These are phyloP conservation scores for Lachnellula subtilissima DNA, from an alignment of 2,329 filamentous ascomycete species.

Conservation along the genomic window DNA sequence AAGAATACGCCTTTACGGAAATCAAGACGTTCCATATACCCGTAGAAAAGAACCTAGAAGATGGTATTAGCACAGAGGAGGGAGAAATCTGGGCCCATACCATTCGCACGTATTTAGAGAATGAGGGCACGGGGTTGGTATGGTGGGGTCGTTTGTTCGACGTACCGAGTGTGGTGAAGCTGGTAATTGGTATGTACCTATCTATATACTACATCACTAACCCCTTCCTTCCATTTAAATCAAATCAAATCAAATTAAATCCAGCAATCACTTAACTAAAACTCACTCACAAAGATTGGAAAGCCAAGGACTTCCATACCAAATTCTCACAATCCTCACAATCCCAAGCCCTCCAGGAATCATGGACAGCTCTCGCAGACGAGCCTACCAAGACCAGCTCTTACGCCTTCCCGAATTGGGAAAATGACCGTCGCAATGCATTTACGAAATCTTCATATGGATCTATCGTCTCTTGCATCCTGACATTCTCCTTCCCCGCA, in stretches of 20 bases:
- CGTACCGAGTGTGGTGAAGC: neutral
- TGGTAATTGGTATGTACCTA: neutral
- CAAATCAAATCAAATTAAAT: no score
- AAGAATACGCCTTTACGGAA: neutral
- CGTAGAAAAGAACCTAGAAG: neutral
- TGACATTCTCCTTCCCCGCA: neutral
- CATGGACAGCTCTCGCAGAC: neutral
- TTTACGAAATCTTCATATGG: neutral
- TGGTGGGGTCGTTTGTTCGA: neutral
- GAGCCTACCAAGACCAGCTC: neutral
- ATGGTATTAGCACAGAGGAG: neutral
- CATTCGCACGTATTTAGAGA: neutral
- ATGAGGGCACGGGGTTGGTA: neutral
- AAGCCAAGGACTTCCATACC: neutral
- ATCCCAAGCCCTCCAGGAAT: neutral
- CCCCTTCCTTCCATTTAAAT: no score
- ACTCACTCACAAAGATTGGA: neutral
- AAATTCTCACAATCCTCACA: neutral
- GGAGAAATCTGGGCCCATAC: neutral
- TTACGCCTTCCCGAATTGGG: neutral
- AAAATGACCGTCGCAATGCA: neutral
- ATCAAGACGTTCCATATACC: neutral
- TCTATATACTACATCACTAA: no score
- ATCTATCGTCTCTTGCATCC: neutral
- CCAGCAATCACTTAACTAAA: no score